These are phyloP conservation scores for Aethionema arabicum DNA, from an alignment of 345 rosid species.

Conservation along the genomic window DNA sequence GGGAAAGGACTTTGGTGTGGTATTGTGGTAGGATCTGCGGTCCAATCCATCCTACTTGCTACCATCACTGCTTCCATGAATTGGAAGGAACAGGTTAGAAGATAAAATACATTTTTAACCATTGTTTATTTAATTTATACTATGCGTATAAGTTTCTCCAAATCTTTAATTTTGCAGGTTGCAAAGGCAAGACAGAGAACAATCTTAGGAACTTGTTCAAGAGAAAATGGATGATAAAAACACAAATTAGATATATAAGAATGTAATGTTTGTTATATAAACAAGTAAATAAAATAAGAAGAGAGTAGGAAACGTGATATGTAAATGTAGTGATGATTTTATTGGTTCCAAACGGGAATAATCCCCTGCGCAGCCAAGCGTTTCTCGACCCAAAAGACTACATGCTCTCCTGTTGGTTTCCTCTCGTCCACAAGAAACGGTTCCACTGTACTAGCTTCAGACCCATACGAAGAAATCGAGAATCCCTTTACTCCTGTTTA, in stretches of 20 bases:
- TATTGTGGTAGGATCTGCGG: constrained; percentile 38
- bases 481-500: constrained; percentile 79
- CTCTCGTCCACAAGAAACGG: constrained; percentile 93
- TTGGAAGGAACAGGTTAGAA: constrained; percentile 38
- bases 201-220: background rate
- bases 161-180: constrained; percentile 16
- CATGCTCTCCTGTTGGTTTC: constrained; percentile 69
- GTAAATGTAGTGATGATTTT: background rate
- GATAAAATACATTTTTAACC: background rate
- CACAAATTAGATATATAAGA: too few relatives aligned
- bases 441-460: constrained; percentile 79
- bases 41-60: constrained; percentile 33
- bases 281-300: too few relatives aligned
- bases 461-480: constrained; percentile 72
- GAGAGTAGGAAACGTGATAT: too few relatives aligned
- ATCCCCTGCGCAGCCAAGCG: constrained; percentile 96
- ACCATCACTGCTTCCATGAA: constrained; percentile 36
- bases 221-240: too few relatives aligned
- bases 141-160: too few relatives aligned
- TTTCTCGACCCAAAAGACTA: constrained; percentile 93
- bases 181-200: constrained; percentile 31
- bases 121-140: background rate
- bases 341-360: constrained; percentile 76
- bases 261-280: too few relatives aligned
- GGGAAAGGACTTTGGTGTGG: constrained; percentile 49